These are phyloP conservation scores for Ramicandelaber brevisporus DNA, from an alignment of 192 early-diverging fungal species.

Conservation along the genomic window DNA sequence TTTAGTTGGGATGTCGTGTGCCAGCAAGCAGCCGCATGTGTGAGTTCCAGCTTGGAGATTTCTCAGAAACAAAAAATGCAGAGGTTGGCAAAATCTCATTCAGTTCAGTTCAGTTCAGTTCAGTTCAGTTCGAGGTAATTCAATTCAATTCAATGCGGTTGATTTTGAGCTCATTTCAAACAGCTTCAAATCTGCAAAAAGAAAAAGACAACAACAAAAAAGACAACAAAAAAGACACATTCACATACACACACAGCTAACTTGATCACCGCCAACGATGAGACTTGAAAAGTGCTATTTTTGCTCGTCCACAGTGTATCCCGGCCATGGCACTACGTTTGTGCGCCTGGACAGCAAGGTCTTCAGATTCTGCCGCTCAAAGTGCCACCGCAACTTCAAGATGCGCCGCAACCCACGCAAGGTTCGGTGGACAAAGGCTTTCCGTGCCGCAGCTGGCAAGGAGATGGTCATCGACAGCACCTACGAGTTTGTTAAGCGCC, in stretches of 20 bases:
- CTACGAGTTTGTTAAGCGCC: constrained; percentile 95
- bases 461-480: constrained; percentile 97
- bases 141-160: no score
- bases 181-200: no score
- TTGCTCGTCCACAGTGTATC: constrained; percentile 88
- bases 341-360: constrained; percentile 95
- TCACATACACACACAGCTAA: constrained; percentile 1
- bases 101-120: no score
- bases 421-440: constrained; percentile 99
- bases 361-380: constrained; percentile 90
- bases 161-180: no score
- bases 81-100: no score
- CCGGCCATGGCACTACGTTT: constrained; percentile 97
- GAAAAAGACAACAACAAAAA: no score
- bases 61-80: no score
- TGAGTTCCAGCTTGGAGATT: no score
- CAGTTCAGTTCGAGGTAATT: no score
- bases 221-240: no score
- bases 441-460: constrained; percentile 94
- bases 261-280: constrained; percentile 20
- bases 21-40: no score
- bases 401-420: constrained; percentile 99
- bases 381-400: constrained; percentile 99
- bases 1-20: no score
- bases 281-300: constrained; percentile 98